Evolutionary conservation across 2,329 filamentous ascomycete genomes (phyloP), one percentile per base, ranked within the genome.

Genomic region (Daldinia sp.): DNA sequence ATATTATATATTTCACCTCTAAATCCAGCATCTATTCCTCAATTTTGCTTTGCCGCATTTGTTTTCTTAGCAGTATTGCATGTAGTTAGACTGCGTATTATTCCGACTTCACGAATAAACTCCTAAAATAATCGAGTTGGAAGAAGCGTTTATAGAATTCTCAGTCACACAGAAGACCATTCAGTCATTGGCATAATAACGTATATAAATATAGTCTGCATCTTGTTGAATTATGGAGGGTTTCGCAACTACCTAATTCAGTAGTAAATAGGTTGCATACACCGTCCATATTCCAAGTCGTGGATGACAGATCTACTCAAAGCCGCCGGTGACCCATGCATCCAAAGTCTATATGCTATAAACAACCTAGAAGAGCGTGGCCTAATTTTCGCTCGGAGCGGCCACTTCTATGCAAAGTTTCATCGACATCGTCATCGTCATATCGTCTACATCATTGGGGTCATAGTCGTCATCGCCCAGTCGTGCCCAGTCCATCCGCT

Each of bases 391-490:
- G 39, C 35, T 63, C 41, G 54, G 44, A 69, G 69, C 41, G 30
- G 55, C 64, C 51, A 33, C 69, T 61, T 68, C 62, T 66, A 69
- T 71, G 67, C 60, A 66, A 69, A 69, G 50, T 46, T 35, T 69
- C 61, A 41, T 67, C 66, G 55, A 44, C 41, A 56, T 67, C 64
- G 23, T 63, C 63, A 62, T 64, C 39, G 30, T 67, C 54, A 54
- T 35, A 60, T 63, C 33, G 48, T 67, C 33, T 18, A 35, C 51
- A 60, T 73, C 65, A 57, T 74, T 63, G 65, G 63, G 44, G 63
- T 63, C 67, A 54, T 71, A 55, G 63, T 59, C 60, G 61, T 68
- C 60, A 58, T 66, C 68, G 41, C 65, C 51, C 56, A 42, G 42
- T 48, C 48, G 55, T 20, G 20, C 54, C 61, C 51, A 62, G 53